Base-by-base conservation (phyloP, 371 early-diverging fungal genomes). In the Dentiscutata heterogama region DNA sequence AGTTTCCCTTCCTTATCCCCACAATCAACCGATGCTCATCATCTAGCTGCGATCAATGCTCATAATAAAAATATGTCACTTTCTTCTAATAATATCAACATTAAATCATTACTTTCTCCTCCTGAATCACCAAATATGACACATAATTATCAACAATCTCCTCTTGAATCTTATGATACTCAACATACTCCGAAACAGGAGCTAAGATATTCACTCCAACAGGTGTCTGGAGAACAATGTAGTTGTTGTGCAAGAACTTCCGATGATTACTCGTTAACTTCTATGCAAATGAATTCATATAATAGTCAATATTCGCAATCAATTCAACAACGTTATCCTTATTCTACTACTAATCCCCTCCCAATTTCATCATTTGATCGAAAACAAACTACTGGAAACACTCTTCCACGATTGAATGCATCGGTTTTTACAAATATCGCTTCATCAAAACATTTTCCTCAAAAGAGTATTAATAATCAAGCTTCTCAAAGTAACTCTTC, bases 121-220 rank as follows among this genome's bases (percentile, higher is more conserved):
- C 79, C 79, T 18, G 63, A 79, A 54, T 79, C 79, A 18, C 79
- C 79, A 20, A 51, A 79, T 46, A 53, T 61, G 29, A 61, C 79
- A 18, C 20, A 67, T n/a, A 31, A 35, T 39, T 22, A 68, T n/a
- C 70, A 46, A 70, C 70, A 68, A n/a, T 42, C 70, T 42, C n/a
- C 22, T 8, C 18, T 68, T n/a, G 42, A 68, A n/a, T n/a, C 35
- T 42, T 68, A 68, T 20, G 70, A 11, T 7, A 0, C 46, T 68
- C 70, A 68, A 31, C 46, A 68, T 35, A 35, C n/a, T 68, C 39
- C 5, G 22, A 39, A 22, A 68, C 10, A 68, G 1, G 31, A 31
- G 20, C 20, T 4, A 68, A 35, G 46, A 70, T 42, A 42, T 70
- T 11, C 25, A 8, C 46, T 46, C 7, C 46, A 46, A 10, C 46